phyloP scores from a whole-genome alignment of 352 stramenopile genomes.

The Phytophthora pinifolia region DNA sequence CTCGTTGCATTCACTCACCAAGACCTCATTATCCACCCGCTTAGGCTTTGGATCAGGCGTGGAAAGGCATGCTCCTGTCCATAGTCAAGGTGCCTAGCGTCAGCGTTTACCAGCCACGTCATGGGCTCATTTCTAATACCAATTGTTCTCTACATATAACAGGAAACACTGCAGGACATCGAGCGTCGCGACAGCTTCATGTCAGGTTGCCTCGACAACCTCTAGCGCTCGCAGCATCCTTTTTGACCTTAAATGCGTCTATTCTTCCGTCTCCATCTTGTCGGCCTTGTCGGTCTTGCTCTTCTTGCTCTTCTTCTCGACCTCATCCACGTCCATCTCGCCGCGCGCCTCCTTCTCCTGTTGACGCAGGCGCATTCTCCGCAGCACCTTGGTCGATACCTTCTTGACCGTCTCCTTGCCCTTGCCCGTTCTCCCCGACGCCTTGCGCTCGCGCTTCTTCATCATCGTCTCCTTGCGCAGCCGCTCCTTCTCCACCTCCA shows the following conservation, averaged over 20 bases:
- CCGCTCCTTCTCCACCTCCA: conserved; percentile 74
- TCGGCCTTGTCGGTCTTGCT: conserved; percentile 29
- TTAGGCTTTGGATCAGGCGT: conserved; percentile 64
- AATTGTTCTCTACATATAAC: neutral
- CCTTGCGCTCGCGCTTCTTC: conserved; percentile 61
- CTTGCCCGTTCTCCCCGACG: conserved; percentile 21
- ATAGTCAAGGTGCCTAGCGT: conserved; percentile 49
- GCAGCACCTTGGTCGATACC: conserved; percentile 70
- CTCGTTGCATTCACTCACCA: conserved; percentile 1
- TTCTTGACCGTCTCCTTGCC: conserved; percentile 67
- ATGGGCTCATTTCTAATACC: neutral
- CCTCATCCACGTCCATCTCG: conserved; percentile 41
- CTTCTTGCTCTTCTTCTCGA: conserved; percentile 28
- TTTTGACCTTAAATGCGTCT: conserved; percentile 23
- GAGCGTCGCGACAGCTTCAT: conserved; percentile 65
- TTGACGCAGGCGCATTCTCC: conserved; percentile 61
- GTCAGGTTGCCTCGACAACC: conserved; percentile 63
- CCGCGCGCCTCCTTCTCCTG: conserved; percentile 56
- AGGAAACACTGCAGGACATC: conserved; percentile 76
- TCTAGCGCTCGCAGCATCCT: conserved; percentile 38
- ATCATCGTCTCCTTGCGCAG: conserved; percentile 69
- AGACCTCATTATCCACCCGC: conserved; percentile 1
- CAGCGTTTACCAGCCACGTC: neutral
- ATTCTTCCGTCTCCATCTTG: conserved; percentile 66
- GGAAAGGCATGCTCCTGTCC: conserved; percentile 46